These are phyloP conservation scores for Bipolaris oryzae DNA, from an alignment of 2,329 filamentous ascomycete species.

Conservation along the genomic window DNA sequence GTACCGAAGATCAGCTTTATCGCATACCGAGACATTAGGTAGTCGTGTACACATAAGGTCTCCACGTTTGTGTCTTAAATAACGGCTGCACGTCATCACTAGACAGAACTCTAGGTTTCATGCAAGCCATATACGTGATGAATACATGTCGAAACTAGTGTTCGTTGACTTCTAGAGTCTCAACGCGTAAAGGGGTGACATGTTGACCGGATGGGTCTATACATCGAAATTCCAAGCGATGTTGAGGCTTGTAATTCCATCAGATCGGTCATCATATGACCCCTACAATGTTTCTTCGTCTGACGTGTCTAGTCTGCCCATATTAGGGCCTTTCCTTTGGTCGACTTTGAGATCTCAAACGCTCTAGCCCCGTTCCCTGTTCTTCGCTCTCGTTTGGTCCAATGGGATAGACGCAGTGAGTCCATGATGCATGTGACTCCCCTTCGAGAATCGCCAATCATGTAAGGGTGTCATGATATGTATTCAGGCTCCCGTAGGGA, in stretches of 20 bases:
- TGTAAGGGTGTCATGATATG: background rate
- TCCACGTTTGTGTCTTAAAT: background rate
- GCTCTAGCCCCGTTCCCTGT: background rate
- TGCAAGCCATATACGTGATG: background rate
- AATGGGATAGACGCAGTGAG: background rate
- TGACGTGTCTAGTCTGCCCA: background rate
- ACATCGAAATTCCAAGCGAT: background rate
- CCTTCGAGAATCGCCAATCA: background rate
- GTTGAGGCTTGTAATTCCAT: background rate
- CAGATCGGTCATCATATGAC: background rate
- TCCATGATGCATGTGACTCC: background rate
- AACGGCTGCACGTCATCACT: background rate
- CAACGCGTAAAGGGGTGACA: background rate
- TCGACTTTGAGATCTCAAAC: background rate
- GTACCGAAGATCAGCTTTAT: background rate
- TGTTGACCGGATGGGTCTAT: background rate
- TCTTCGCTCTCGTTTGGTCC: background rate
- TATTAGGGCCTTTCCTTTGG: too few species aligned
- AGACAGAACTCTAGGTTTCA: background rate
- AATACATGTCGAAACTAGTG: background rate
- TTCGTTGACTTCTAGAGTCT: background rate
- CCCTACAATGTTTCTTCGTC: background rate
- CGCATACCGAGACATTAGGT: background rate
- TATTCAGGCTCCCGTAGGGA: background rate
- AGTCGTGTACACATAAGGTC: background rate